Evolutionary conservation across 2,329 filamentous ascomycete genomes (phyloP).

Genomic region (Ophiostoma perfectum): DNA sequence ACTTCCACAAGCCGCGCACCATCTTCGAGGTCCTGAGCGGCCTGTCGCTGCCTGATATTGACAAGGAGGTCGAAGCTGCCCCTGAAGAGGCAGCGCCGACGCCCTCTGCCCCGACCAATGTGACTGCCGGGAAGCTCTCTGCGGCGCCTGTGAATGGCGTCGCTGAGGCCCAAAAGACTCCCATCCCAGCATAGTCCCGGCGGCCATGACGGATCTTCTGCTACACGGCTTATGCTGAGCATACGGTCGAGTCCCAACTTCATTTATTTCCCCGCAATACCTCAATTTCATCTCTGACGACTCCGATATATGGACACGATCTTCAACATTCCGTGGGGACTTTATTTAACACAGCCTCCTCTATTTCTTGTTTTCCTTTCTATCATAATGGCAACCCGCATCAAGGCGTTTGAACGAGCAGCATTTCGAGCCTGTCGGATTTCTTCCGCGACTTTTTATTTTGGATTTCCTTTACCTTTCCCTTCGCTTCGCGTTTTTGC

Average conservation of each 20-base stretch:
- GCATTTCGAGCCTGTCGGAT: background rate
- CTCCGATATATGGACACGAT: background rate
- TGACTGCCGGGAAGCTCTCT: conserved; percentile 21
- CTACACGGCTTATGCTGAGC: too few species aligned
- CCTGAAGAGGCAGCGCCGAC: conserved; percentile 23
- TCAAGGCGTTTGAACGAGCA: conserved; percentile 7
- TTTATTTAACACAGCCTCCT: background rate
- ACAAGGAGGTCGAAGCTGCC: conserved; percentile 38
- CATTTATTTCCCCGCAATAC: too few species aligned
- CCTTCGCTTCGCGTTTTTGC: too few species aligned
- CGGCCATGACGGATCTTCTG: background rate
- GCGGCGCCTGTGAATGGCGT: conserved; percentile 16
- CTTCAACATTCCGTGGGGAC: background rate
- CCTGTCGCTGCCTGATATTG: conserved; percentile 62
- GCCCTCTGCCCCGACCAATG: background rate
- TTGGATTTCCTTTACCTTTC: background rate
- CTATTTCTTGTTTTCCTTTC: background rate
- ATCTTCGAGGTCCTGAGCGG: conserved; percentile 85
- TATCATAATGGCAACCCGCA: background rate
- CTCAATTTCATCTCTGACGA: too few species aligned
- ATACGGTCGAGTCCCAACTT: too few species aligned
- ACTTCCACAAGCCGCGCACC: conserved; percentile 78
- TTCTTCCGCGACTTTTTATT: background rate
- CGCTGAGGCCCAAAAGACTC: background rate
- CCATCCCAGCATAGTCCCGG: background rate